Evolutionary conservation across 2,329 filamentous ascomycete genomes (phyloP), one percentile per base, ranked within the genome.

Genomic region (Sporothrix mexicana): DNA sequence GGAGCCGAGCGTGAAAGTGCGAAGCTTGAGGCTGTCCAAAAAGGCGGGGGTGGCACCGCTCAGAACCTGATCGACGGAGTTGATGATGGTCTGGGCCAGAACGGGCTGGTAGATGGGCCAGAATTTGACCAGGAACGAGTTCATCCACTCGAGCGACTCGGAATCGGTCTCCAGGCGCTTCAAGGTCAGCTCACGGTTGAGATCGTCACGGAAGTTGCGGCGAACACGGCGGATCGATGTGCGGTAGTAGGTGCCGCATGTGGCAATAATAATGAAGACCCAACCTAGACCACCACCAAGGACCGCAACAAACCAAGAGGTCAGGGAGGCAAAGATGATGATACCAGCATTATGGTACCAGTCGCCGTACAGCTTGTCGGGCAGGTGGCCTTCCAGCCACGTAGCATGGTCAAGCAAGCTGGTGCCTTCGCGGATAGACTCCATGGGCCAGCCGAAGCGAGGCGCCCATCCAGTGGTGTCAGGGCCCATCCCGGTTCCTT

Each of bases 91-190:
- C 77, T 96, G 90, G 74, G 94, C 95, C 13, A 99, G 88, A 10
- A 98, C 93, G 0, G 96, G 96, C 72, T 96, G 94, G 80, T 97
- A 98, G 79, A 99, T 99, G 75, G 96, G 96, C 96, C 96, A 99
- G 84, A 99, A 99, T 81, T 99, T 99, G 83, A 97, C 90, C 78
- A 99, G 81, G 84, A 99, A 99, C 77, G 94, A 97, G 86, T 99
- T 99, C 82, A 99, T 98, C 96, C 96, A 99, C 82, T 99, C 96
- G 67, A 99, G 85, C 72, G 93, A 96, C 83, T 99, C 96, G 36
- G 90, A 90, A 77, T 99, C 96, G 9, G 91, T 96, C 77, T 98
- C 96, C 71, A 99, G 85, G 78, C 88, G 93, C 81, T 91, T 92
- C 82, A 98, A 93, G 13, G 92, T 91, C 86, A 98, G 87, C 81